A percentile compares a stretch with the other conserved stretches of the same genome.
phyloP scores from a whole-genome alignment of 331 rosid species.

The Arachis monticola region DNA sequence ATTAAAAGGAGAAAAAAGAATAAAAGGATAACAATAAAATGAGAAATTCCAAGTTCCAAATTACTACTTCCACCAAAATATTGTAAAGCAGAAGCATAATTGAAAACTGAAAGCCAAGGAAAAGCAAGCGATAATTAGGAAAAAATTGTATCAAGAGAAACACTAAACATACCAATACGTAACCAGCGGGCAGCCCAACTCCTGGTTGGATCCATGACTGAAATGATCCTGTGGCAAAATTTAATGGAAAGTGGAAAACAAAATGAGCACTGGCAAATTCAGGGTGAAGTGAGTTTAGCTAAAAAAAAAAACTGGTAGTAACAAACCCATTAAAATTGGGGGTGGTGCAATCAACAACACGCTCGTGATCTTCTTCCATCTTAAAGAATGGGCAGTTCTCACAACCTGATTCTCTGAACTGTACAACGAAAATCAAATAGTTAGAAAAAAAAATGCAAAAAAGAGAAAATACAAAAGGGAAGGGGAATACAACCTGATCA shows the following conservation, averaged over 20 bases:
- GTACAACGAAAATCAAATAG: constrained; percentile 7
- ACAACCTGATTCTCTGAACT: constrained; percentile 93
- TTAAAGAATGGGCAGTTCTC: constrained; percentile 95
- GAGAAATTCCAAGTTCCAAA: constrained; percentile 7
- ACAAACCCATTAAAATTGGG: constrained; percentile 92
- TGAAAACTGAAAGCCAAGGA: background rate
- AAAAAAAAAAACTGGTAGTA: background rate
- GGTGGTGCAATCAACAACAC: constrained; percentile 87
- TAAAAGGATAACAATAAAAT: background rate
- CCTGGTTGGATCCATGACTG: constrained; percentile 90
- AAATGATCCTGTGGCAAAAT: constrained; percentile 63
- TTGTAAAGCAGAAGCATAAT: background rate
- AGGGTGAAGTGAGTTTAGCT: constrained; percentile 10
- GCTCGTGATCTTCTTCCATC: constrained; percentile 92
- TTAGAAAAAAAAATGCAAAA: background rate
- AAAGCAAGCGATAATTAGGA: constrained; percentile 1
- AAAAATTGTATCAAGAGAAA: background rate
- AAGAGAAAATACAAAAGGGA: constrained; percentile 1
- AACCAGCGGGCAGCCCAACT: constrained; percentile 99
- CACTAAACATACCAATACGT: constrained; percentile 69
- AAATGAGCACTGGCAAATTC: constrained; percentile 1
- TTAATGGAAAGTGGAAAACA: constrained; percentile 16
- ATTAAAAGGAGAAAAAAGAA: background rate
- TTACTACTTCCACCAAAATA: constrained; percentile 10
- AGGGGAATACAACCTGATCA: constrained; percentile 65